Base-by-base conservation (phyloP, 257 asterid genomes). In the Petrea volubilis region DNA sequence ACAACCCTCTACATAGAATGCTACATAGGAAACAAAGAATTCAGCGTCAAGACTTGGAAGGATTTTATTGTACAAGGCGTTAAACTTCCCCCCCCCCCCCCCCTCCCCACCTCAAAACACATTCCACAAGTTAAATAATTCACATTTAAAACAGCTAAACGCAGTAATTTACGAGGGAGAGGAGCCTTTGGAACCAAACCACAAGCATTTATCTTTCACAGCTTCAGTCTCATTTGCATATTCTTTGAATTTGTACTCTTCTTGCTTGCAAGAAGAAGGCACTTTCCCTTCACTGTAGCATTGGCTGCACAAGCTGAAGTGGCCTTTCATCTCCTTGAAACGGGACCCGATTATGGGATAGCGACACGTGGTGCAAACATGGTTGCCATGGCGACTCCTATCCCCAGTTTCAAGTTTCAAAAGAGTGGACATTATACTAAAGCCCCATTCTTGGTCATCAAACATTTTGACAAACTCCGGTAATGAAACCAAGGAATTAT, bases 261-360 rank as follows among this genome's bases (percentile, higher is more conserved):
- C 99, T 66, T 65, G 91, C 82, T 88, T 92, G 83, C 86, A 71
- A 44, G 79, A 55, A 44, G 88, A 73, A 11, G 97, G 98, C 64
- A 95, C 96, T 84, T 88, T 95, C 63, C 98, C 96, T 67, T 90
- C 98, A 17, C 92, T 85, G 75, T 92, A 95, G 70, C 99, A 95
- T 58, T 87, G 96, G 65, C 94, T 56, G 40, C 99, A 95, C 73
- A 95, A 72, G 77, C 96, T 95, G 40, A 92, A 78, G 52, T 82
- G 90, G 0, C 89, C 81, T 76, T 87, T 90, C 86, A 80, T 82
- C 79, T 95, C 99, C 83, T 81, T 90, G 75, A 92, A 95, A 3
- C 99, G 90, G n/a, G 97, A 88, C 14, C 99, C 99, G 3, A 92
- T 90, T 13, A 95, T 81, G 1, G 98, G 98, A 40, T 95, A 95